Evolutionary conservation across 2,329 filamentous ascomycete genomes (phyloP), one percentile per base, ranked within the genome.

Genomic region (Talaromyces sp.): DNA sequence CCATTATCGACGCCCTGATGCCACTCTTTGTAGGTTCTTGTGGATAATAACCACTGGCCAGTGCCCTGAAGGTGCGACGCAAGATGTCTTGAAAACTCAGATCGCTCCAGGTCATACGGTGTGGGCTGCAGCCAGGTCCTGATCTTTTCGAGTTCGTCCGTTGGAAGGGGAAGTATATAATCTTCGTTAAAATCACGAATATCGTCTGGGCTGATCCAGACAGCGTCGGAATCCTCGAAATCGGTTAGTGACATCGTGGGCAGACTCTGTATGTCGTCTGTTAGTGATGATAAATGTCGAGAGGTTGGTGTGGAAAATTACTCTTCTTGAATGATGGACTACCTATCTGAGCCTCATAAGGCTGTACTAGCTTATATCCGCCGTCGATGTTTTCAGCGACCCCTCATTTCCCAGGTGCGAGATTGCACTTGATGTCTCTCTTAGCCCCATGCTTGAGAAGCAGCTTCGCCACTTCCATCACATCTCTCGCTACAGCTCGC

Each of bases 71-170:
- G 50, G 19, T 65, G 50, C 16, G 45, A 65, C 11, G 43, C 33
- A n/a, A 60, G 31, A 64, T 67, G 66, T 31, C 60, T 22, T 27
- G 56, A 45, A 35, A 59, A 67, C 41, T 67, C 66, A 16, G 65
- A 64, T 37, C 39, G 22, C 31, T 47, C 41, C 10, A 50, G 35
- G 13, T 48, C 41, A 50, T 66, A 67, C 22, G 63, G 64, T 43
- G 66, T 67, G 7, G 66, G 66, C 35, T 56, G 50, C 10, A 67
- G 66, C 66, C 66, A 67, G 19, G 54, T 35, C 52, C 45, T 60
- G 19, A 66, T 41, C 19, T 56, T 33, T 13, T 56, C 10, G 22
- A 63, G 39, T 31, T 63, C 47, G 13, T 52, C 31, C 27, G 60
- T 35, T n/a, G 60, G 35, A 19, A 62, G 60, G 37, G 60, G 60